Evolutionary conservation across 1,284 basidiomycete species (phyloP), one percentile per base, ranked within the genome.

Genomic region (Volvariella volvacea): DNA sequence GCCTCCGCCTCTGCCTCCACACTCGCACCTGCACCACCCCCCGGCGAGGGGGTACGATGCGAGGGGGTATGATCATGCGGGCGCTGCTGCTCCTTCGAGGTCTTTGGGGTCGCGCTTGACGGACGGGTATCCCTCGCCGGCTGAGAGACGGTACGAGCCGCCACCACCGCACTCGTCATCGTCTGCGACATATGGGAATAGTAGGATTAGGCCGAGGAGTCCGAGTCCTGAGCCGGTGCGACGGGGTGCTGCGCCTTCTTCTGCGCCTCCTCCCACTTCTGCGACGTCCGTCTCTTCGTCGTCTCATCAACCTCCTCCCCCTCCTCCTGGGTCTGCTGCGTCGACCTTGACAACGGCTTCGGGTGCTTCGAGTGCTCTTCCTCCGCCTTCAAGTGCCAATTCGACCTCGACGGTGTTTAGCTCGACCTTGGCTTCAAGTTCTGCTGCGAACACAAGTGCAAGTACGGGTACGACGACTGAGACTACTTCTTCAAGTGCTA

Each of bases 141-240:
- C 16, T 47, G 51, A n/a, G 52, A 55, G 22, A 46, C 53, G 2
- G 55, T 57, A 64, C 34, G 41, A 52, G 1, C 57, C 51, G 10
- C 43, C 52, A 48, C 37, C 57, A 51, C 7, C 3, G 2, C 22
- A 10, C 9, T 14, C 16, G 22, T 17, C 4, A 14, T 10, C 30
- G 3, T 32, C 30, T 14, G 21, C 17, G 30, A 22, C 3, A 17
- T 33, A 17, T 22, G 19, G 15, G 9, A 37, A 44, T 15, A 38
- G 56, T 40, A 41, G 50, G 43, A 22, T 40, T 37, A 54, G 64
- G 20, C 46, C 55, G 17, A 54, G 69, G 21, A 70, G 68, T 45
- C 60, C 63, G 2, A 70, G 62, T 3, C 16, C 17, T 12, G 15
- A 8, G 2, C 42, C 32, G 6, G 25, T 28, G 12, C 6, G 25